Evolutionary conservation across 2,329 filamentous ascomycete species (phyloP), one percentile per base, ranked within the genome.

Genomic region (Trichoderma guizhouense): DNA sequence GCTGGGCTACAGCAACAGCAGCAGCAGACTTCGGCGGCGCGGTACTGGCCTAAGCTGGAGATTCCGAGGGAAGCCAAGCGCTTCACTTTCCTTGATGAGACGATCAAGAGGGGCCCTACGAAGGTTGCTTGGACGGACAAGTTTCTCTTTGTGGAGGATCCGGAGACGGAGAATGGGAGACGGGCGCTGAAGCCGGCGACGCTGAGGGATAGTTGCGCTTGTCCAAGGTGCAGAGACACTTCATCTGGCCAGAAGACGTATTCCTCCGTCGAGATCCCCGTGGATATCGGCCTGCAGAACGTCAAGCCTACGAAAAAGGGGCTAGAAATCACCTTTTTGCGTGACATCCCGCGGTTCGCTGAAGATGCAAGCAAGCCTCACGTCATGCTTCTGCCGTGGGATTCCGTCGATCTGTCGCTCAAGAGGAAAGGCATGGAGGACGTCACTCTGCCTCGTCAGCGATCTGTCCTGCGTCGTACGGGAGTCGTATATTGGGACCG

Each of bases 191-290:
- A 77, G 36, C 74, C 78, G 0, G 70, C 76, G 7, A 72, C 78
- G 71, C 79, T 90, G 18, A 87, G 89, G 30, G 89, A 91, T 75
- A 80, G 82, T 24, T 91, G 89, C 75, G 78, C 80, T 43, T 91
- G 89, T 75, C 71, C 78, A 0, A 75, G 76, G 12, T 91, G 89
- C 77, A 83, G 87, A 67, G 86, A 90, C 73, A 81, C 82, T 1
- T 83, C 86, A n/a, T 90, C 89, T 1, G 88, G 88, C 58, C 88
- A 91, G 73, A 88, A 89, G 78, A 86, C 81, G 72, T 86, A 85
- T 75, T 80, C 82, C 1, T 84, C 83, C 5, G 79, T 80, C 32
- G 81, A 85, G 36, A 79, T 87, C 6, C 80, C 81, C 7, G 28
- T 74, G 2, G 62, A 76, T 12, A 81, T 85, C 32, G 64, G 73